Evolutionary conservation across 768 basidiomycete genomes (phyloP).

Genomic region (Suillus tomentosus): DNA sequence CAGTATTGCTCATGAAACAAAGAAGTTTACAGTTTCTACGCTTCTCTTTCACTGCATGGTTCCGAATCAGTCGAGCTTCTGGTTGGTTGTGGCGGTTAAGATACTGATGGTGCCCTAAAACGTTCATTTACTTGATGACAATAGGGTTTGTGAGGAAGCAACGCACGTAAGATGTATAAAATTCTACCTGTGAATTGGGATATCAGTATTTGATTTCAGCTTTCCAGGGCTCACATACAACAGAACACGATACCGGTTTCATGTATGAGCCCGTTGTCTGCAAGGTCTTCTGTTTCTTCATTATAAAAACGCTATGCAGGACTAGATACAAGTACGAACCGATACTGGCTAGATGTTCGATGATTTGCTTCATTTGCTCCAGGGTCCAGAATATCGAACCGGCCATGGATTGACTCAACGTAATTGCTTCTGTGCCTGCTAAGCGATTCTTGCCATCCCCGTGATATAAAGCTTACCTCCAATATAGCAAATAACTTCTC

Average conservation of each 20-base stretch:
- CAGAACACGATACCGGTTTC: neutral
- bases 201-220: too few relatives aligned
- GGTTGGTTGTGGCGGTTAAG: neutral
- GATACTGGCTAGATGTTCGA: neutral
- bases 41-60: neutral
- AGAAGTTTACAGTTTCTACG: neutral
- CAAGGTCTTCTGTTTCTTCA: neutral
- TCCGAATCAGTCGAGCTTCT: neutral
- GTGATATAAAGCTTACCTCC: neutral
- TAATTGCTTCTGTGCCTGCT: neutral
- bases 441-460: neutral
- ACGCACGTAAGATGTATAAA: neutral
- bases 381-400: slow-evolving; percentile 4
- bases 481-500: neutral
- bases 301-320: neutral
- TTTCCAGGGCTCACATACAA: neutral
- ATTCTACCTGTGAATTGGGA: neutral
- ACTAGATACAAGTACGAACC: neutral
- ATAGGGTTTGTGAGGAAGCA: neutral
- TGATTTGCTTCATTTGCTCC: slow-evolving; percentile 1
- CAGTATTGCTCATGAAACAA: neutral
- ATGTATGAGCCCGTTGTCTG: neutral
- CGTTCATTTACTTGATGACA: too few relatives aligned
- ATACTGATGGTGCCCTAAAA: slow-evolving; percentile 6
- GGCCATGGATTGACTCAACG: neutral